Percentiles rank a stretch among this genome's conserved stretches.
Evolutionary conservation across 305 asterid species (phyloP).

Genomic region (Ilex paraguariensis): DNA sequence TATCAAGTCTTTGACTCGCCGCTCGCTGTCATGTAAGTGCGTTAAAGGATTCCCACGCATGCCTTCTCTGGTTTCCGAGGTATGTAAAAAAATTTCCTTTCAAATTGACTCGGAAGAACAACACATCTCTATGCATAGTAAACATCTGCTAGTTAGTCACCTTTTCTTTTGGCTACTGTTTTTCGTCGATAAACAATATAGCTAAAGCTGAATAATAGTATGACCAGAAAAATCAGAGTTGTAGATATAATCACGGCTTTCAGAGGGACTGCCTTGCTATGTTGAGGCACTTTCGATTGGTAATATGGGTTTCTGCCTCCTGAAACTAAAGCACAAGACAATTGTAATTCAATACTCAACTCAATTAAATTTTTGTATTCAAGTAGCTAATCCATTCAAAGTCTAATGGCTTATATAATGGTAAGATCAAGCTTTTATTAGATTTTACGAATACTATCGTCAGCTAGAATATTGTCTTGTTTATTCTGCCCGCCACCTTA

Average conservation of each 20-base stretch:
- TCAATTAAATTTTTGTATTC: too few species aligned
- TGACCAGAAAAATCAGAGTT: slow-evolving; percentile 17
- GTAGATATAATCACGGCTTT: background rate
- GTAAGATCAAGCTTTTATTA: too few species aligned
- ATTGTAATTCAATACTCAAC: background rate
- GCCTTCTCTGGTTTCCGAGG: slow-evolving; percentile 17
- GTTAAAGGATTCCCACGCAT: slow-evolving; percentile 10
- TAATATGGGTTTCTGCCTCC: background rate
- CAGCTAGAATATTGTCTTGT: too few species aligned
- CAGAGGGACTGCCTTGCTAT: too few species aligned
- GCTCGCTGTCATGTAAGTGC: slow-evolving; percentile 18
- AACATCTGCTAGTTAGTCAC: slow-evolving; percentile 7
- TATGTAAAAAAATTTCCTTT: background rate
- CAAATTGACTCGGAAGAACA: background rate
- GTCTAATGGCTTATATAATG: too few species aligned
- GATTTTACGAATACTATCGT: too few species aligned
- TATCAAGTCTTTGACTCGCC: slow-evolving; percentile 20
- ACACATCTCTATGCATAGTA: background rate
- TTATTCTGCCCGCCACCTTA: too few species aligned
- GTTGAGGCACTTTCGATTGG: too few species aligned
- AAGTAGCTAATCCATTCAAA: too few species aligned
- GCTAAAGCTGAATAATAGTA: slow-evolving; percentile 17
- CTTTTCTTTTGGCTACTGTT: slow-evolving; percentile 11
- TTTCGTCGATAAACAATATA: slow-evolving; percentile 16
- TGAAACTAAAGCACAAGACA: background rate